phyloP scores from a whole-genome alignment of 345 rosid species.

The Eucalyptus globulus region DNA sequence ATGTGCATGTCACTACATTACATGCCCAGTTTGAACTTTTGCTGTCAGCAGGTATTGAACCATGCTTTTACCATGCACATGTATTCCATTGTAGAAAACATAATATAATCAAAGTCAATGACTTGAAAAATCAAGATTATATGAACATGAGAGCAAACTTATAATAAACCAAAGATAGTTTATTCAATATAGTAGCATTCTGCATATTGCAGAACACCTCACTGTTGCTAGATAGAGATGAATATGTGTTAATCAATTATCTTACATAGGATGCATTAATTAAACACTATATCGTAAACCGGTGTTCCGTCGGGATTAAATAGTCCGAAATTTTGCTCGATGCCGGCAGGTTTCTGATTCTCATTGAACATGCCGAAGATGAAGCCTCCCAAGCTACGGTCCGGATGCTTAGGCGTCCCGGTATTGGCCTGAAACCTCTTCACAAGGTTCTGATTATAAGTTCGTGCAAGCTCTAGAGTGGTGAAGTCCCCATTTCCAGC shows the following conservation, averaged over 20 bases:
- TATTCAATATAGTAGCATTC: too few relatives aligned
- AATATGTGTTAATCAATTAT: background rate
- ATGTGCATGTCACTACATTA: background rate
- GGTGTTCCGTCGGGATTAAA: background rate
- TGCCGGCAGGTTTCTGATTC: background rate
- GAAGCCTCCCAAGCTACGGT: background rate
- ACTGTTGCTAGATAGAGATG: background rate
- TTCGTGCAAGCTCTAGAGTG: background rate
- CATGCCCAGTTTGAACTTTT: background rate
- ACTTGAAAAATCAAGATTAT: background rate
- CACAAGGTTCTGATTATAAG: background rate
- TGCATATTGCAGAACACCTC: background rate
- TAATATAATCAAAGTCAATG: background rate
- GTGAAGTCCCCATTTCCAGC: background rate
- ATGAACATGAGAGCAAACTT: background rate
- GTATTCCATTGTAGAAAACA: too few relatives aligned
- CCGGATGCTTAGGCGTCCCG: background rate
- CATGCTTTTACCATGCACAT: background rate
- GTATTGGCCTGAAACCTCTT: background rate
- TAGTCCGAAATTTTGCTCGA: background rate
- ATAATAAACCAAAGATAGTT: background rate
- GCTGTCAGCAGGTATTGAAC: background rate
- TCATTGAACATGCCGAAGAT: background rate
- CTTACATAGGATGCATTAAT: background rate
- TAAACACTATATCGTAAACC: background rate